Conservation (phyloP, 495 filamentous ascomycete species). For the Filosporella fistucella region DNA sequence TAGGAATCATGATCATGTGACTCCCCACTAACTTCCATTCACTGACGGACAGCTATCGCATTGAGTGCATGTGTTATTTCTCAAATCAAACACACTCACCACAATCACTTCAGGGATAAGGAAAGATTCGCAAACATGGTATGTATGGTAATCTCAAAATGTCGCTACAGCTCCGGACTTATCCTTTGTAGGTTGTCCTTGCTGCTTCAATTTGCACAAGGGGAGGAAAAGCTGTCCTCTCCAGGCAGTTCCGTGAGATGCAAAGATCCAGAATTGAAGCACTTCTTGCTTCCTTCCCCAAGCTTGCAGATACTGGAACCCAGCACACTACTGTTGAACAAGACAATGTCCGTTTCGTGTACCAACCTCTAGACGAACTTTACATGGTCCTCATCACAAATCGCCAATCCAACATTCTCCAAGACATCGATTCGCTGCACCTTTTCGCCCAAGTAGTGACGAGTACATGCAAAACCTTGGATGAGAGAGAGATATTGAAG, state of each 20-base stretch:
- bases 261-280: slow-evolving; percentile 93
- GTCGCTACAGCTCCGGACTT: slow-evolving; percentile 7
- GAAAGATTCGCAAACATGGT: slow-evolving; percentile 24
- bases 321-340: slow-evolving; percentile 98
- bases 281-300: slow-evolving; percentile 92
- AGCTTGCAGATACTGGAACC: slow-evolving; percentile 88
- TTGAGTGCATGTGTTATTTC: no score
- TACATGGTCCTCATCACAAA: slow-evolving; percentile 99
- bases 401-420: slow-evolving; percentile 96
- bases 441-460: slow-evolving; percentile 95
- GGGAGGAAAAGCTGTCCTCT: slow-evolving; percentile 94
- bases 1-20: no score
- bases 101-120: no score
- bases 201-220: slow-evolving; percentile 98
- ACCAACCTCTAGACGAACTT: slow-evolving; percentile 96
- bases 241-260: slow-evolving; percentile 94
- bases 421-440: slow-evolving; percentile 97
- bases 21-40: no score
- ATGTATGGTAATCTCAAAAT: neutral
- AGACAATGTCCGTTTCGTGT: slow-evolving; percentile 98
- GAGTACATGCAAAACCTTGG: slow-evolving; percentile 91
- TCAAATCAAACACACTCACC: no score
- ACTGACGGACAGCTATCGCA: no score
- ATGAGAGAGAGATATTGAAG: slow-evolving; percentile 88
- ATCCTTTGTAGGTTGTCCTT: slow-evolving; percentile 74